These are phyloP conservation scores for Tetradesmus lagerheimii DNA, from an alignment of 139 green algal genomes.

Conservation along the genomic window DNA sequence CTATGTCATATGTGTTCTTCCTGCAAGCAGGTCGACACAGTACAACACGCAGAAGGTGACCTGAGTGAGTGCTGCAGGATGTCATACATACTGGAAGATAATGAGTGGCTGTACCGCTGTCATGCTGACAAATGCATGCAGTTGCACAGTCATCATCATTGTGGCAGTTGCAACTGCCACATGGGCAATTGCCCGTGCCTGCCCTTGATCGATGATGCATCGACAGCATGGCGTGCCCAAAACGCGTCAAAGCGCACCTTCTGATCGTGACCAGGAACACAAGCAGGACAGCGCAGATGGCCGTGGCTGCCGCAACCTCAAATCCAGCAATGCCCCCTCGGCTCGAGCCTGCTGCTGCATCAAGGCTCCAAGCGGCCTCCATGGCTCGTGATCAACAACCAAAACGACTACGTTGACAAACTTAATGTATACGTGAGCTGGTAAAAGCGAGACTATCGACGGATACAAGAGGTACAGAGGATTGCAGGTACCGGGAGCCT, in stretches of 20 bases:
- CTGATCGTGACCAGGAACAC: neutral
- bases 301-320: neutral
- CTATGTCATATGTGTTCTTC: conserved; percentile 34
- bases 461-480: too few species aligned
- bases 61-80: too few species aligned
- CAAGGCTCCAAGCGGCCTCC: neutral
- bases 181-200: too few species aligned
- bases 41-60: neutral
- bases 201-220: neutral
- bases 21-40: neutral
- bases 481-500: too few species aligned
- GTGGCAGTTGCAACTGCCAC: too few species aligned
- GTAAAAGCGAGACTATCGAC: too few species aligned
- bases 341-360: neutral
- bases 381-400: neutral
- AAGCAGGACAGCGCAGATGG: neutral
- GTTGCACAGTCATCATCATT: neutral
- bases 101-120: too few species aligned
- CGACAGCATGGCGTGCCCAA: neutral
- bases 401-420: too few species aligned
- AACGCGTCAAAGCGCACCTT: neutral
- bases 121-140: too few species aligned
- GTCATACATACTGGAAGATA: too few species aligned
- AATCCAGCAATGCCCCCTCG: neutral
- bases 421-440: too few species aligned